These are phyloP conservation scores for Mucor piriformis DNA, from an alignment of 371 early-diverging fungal species.

Conservation along the genomic window DNA sequence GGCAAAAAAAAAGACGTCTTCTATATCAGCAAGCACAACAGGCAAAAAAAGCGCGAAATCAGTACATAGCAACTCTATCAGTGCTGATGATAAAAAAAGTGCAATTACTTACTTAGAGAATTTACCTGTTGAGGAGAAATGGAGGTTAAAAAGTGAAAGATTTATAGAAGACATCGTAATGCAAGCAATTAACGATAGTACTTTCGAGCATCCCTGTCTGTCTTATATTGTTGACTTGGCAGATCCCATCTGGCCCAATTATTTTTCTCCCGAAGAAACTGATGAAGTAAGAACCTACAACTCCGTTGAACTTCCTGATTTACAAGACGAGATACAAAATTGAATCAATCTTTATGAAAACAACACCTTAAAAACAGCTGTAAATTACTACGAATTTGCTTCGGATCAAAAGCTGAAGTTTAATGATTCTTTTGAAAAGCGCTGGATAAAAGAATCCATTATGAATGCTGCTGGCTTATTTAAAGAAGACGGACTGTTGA, in stretches of 20 bases:
- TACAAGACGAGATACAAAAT: constrained; percentile 12
- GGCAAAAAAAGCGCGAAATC: neutral
- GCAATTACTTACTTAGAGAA: constrained; percentile 1
- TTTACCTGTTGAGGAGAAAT: constrained; percentile 8
- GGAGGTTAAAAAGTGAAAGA: constrained; percentile 14
- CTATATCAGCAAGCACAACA: constrained; percentile 8
- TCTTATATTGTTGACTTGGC: constrained; percentile 16
- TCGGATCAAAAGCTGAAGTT: constrained; percentile 9
- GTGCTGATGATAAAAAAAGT: constrained; percentile 4
- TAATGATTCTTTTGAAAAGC: constrained; percentile 11
- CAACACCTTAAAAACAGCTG: constrained; percentile 6
- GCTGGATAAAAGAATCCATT: constrained; percentile 6
- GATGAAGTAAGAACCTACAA: constrained; percentile 14
- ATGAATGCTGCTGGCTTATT: constrained; percentile 5
- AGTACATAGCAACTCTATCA: constrained; percentile 4
- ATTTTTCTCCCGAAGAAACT: constrained; percentile 16
- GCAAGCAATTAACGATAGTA: constrained; percentile 5
- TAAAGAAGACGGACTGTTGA: constrained; percentile 4
- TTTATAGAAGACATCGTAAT: constrained; percentile 9
- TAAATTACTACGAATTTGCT: constrained; percentile 10
- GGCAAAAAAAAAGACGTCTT: constrained; percentile 6
- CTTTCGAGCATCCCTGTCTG: constrained; percentile 10
- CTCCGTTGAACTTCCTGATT: constrained; percentile 9
- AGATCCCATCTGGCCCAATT: constrained; percentile 11
- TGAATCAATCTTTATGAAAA: constrained; percentile 8